A percentile compares a stretch with the other conserved stretches of the same genome.
Conservation (phyloP, 2,329 filamentous ascomycete species). For the Fusarium nygamai region DNA sequence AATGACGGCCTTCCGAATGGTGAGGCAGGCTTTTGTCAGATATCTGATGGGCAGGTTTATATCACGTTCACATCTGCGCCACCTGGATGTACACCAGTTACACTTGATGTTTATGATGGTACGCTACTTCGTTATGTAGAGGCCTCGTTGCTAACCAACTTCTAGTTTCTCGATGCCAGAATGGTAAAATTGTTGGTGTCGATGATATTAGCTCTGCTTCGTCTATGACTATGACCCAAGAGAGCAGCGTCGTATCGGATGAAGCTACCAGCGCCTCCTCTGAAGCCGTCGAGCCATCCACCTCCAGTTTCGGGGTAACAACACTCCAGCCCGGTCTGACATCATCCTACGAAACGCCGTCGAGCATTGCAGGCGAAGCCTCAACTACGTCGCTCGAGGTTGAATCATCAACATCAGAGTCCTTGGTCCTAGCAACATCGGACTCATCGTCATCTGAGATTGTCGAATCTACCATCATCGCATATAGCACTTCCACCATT, state of each 20-base stretch:
- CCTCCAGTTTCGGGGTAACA: neutral
- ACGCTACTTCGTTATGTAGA: rapidly evolving
- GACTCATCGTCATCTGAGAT: neutral
- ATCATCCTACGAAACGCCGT: neutral
- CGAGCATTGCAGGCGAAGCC: neutral
- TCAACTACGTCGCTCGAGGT: neutral
- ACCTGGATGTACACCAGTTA: neutral
- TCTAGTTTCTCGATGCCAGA: neutral
- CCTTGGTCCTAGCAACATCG: rapidly evolving
- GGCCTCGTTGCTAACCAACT: rapidly evolving
- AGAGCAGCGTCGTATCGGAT: neutral
- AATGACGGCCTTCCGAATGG: rapidly evolving
- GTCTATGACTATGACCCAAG: rapidly evolving
- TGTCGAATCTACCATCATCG: too few relatives aligned
- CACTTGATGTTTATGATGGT: neutral
- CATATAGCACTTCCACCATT: too few relatives aligned
- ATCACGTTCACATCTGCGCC: neutral
- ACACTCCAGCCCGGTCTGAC: rapidly evolving
- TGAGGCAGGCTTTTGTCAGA: neutral
- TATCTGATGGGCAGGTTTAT: rapidly evolving
- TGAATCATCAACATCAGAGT: rapidly evolving
- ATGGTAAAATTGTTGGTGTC: rapidly evolving
- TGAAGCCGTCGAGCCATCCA: neutral
- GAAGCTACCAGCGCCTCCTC: neutral
- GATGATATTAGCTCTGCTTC: rapidly evolving